Conservation (phyloP, 495 filamentous ascomycete species). For the Pseudoneurospora amorphoporcata region DNA sequence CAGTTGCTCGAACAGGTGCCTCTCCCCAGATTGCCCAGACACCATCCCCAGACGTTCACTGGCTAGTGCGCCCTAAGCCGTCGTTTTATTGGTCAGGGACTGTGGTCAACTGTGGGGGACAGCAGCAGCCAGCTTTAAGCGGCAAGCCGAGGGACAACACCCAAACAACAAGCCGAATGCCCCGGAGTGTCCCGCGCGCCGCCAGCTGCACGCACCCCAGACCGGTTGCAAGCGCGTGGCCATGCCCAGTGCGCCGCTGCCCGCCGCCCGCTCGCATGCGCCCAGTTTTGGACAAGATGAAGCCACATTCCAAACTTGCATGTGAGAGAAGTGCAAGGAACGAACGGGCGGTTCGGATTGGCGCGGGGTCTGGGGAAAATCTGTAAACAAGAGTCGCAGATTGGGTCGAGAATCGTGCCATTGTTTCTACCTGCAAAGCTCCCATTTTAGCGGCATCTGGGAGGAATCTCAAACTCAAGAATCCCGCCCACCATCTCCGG, state of each 20-base stretch:
- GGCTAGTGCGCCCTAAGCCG: background rate
- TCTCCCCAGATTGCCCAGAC: background rate
- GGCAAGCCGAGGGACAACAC: background rate
- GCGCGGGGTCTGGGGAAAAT: background rate
- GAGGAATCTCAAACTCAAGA: background rate
- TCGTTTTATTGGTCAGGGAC: background rate
- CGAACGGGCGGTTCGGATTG: background rate
- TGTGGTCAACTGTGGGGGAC: background rate
- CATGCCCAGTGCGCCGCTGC: background rate
- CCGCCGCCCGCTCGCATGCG: background rate
- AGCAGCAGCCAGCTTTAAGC: background rate
- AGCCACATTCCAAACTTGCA: background rate
- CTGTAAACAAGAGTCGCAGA: background rate
- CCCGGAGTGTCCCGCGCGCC: background rate
- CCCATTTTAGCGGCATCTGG: background rate
- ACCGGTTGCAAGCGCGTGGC: background rate
- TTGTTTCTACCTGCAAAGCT: background rate
- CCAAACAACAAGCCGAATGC: background rate
- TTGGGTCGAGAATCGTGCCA: background rate
- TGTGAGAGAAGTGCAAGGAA: background rate
- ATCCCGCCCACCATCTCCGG: background rate
- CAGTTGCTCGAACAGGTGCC: background rate
- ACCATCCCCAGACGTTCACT: background rate
- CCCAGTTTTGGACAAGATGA: background rate
- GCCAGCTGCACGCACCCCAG: background rate